phyloP scores from a whole-genome alignment of 257 asterid genomes.

The Nicotiana undulata region DNA sequence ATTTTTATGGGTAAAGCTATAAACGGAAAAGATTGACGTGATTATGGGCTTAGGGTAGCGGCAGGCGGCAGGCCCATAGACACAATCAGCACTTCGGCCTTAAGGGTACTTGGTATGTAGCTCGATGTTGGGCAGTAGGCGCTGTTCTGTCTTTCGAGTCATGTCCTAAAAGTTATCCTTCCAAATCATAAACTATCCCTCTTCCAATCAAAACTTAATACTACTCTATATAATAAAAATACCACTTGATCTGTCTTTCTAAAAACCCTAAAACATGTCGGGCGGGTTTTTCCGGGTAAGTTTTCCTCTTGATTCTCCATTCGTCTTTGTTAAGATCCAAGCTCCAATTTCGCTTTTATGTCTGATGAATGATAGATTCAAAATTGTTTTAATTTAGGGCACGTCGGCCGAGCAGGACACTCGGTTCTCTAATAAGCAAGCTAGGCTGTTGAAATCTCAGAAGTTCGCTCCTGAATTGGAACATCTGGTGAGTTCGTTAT shows the following conservation, averaged over 20 bases:
- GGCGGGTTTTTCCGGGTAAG: constrained; percentile 94
- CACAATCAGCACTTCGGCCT: not conserved
- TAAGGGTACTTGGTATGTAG: not conserved
- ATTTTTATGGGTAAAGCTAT: no score
- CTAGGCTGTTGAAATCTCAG: constrained; percentile 85
- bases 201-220: not conserved
- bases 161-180: not conserved
- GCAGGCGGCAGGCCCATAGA: not conserved
- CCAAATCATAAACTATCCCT: not conserved
- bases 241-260: not conserved
- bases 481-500: constrained; percentile 37
- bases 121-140: not conserved
- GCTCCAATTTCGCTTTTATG: not conserved
- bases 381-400: constrained; percentile 43
- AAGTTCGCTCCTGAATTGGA: constrained; percentile 96
- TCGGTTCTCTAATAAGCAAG: constrained; percentile 98
- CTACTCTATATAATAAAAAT: not conserved
- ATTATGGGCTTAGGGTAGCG: not conserved
- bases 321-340: not conserved
- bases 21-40: not conserved
- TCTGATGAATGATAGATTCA: not conserved
- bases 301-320: not conserved
- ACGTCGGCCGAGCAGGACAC: constrained; percentile 98
- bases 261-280: constrained; percentile 82
- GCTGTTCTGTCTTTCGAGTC: not conserved